A percentile compares a stretch with the other conserved stretches of the same genome.
Evolutionary conservation across 805 yeast species (phyloP).

Genomic region (Candida vaughaniae): DNA sequence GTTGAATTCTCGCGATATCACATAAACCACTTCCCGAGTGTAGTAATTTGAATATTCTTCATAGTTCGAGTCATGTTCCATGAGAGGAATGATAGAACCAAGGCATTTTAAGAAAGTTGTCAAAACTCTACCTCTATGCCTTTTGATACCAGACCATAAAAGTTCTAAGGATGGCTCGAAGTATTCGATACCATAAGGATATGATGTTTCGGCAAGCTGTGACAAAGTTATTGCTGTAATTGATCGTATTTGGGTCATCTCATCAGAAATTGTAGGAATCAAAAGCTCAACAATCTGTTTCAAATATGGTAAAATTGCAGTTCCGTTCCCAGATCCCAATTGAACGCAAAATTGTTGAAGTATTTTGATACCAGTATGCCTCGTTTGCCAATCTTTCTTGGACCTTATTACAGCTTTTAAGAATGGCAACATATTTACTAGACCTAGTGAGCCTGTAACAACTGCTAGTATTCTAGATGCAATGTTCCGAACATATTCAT

Average conservation of each 20-base stretch:
- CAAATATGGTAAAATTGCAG: conserved; percentile 64
- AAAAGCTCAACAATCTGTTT: conserved; percentile 63
- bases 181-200: conserved; percentile 88
- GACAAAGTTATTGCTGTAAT: conserved; percentile 72
- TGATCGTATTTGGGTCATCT: conserved; percentile 62
- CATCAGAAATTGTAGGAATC: conserved; percentile 60
- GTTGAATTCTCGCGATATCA: conserved; percentile 67
- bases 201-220: conserved; percentile 73
- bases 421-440: conserved; percentile 72
- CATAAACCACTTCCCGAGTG: conserved; percentile 67
- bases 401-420: conserved; percentile 76
- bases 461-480: conserved; percentile 83
- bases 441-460: conserved; percentile 76
- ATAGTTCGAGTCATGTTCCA: conserved; percentile 54
- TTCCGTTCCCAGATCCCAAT: conserved; percentile 60
- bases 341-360: conserved; percentile 73
- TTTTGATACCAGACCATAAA: conserved; percentile 74
- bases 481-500: conserved; percentile 74
- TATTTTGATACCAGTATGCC: conserved; percentile 77
- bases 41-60: conserved; percentile 78
- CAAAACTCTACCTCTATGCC: conserved; percentile 73
- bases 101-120: conserved; percentile 76
- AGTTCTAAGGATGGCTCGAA: conserved; percentile 75
- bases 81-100: conserved; percentile 78
- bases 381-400: conserved; percentile 74